Conservation (phyloP, 2,329 filamentous ascomycete species). For the Ceratocystis smalleyi region DNA sequence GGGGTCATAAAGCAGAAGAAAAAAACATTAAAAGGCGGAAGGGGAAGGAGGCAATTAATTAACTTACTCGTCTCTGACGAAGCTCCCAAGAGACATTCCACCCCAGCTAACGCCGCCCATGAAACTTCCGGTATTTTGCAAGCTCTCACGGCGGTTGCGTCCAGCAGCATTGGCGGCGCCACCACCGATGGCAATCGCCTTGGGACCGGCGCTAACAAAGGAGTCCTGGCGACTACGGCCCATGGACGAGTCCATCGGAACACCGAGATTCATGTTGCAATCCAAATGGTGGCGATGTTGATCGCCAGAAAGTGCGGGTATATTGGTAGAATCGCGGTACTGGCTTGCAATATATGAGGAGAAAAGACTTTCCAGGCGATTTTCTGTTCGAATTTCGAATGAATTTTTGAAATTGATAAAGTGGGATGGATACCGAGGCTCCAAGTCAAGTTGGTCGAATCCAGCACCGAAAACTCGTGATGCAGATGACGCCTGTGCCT, state of each 20-base stretch:
- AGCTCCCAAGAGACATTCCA: conserved; percentile 87
- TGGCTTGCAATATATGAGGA: background rate
- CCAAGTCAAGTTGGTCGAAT: background rate
- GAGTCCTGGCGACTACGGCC: conserved; percentile 47
- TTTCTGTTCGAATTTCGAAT: background rate
- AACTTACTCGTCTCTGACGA: conserved; percentile 93
- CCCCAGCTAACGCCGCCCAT: conserved; percentile 92
- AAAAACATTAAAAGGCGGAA: background rate
- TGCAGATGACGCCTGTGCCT: background rate
- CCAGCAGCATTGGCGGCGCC: conserved; percentile 44
- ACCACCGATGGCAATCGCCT: conserved; percentile 52
- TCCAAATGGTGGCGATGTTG: conserved; percentile 21
- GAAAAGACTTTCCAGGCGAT: background rate
- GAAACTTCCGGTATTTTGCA: conserved; percentile 40
- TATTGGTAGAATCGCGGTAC: background rate
- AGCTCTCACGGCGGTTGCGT: conserved; percentile 44
- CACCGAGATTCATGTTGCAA: conserved; percentile 43
- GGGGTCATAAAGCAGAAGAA: conserved; percentile 1
- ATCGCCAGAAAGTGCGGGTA: background rate
- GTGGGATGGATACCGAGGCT: background rate
- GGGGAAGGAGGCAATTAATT: conserved; percentile 4
- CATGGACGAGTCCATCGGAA: conserved; percentile 40
- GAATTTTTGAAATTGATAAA: background rate
- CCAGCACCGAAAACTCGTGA: background rate
- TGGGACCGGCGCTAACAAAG: conserved; percentile 48